Base-by-base conservation (phyloP, 2,329 filamentous ascomycete species). In the Metarhizium guizhouense region DNA sequence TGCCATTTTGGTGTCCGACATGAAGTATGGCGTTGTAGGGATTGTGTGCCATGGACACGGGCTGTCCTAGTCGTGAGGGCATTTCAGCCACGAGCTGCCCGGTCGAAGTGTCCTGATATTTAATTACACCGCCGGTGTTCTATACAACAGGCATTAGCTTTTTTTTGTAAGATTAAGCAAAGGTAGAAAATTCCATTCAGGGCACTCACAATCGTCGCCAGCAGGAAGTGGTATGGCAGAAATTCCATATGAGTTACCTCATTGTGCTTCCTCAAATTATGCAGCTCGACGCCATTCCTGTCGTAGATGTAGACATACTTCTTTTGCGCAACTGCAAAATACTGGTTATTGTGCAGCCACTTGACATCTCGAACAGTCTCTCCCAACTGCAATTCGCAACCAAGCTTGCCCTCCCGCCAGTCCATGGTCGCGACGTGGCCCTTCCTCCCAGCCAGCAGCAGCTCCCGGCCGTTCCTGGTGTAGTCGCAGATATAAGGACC, bases 291-390 rank as follows among this genome's bases (percentile, higher is more conserved):
- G 53, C 94, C 94, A 56, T 89, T 83, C 56, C 84, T 80, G 66
- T 96, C 94, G 75, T 99, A 99, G 61, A 99, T 96, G 74, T 96
- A 99, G 60, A 94, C 89, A 63, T 94, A 87, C 73, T 93, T 94
- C 78, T 96, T 96, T 73, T 99, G 93, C 48, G 94, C 91, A 13
- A 96, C 90, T 0, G 93, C 93, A 72, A 97, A 96, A 72, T 84
- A 88, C 63, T 96, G 90, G 70, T 94, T 92, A 69, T 96, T 96
- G 74, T 96, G 91, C 64, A 97, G 78, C 88, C 91, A 99, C 67
- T 86, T 87, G 30, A 87, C 87, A 72, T 96, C 93, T 53, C 93
- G 80, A 13, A 97, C 81, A 0, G 91, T 97, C 76, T 99, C 94
- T 52, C 86, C 84, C 59, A 99, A 78, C 68, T 99, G 90, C 60